A percentile compares a stretch with the other conserved stretches of the same genome.
Conservation (phyloP, 148 eudicot genomes). For the Linanthus parryae region DNA sequence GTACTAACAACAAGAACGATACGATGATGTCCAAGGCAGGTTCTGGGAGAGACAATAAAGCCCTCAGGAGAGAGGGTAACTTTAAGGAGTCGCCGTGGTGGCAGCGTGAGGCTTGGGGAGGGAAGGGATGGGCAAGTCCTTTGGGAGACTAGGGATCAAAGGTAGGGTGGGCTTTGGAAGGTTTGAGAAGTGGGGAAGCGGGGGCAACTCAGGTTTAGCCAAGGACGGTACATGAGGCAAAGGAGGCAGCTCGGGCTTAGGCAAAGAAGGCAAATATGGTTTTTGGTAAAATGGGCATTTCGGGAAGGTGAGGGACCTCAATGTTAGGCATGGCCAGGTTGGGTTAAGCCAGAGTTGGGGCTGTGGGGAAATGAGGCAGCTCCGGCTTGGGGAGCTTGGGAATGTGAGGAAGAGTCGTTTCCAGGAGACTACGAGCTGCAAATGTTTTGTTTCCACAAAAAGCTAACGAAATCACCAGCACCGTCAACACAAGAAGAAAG, state of each 20-base stretch:
- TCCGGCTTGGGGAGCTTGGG: not conserved
- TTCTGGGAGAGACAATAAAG: too few species aligned
- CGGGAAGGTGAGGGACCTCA: too few species aligned
- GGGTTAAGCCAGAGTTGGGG: not conserved
- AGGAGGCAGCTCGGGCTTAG: slow-evolving; percentile 5
- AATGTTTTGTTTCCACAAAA: not conserved
- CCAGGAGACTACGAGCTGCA: slow-evolving; percentile 1
- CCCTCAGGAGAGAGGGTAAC: too few species aligned
- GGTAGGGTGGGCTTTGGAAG: too few species aligned
- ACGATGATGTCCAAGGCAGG: too few species aligned
- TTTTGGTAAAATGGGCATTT: not conserved
- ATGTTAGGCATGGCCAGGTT: too few species aligned
- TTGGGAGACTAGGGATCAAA: too few species aligned
- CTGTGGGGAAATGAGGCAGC: not conserved
- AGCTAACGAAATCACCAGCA: not conserved
- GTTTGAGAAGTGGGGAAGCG: not conserved
- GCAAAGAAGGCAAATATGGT: not conserved
- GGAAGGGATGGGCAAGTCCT: too few species aligned
- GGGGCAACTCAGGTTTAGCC: not conserved
- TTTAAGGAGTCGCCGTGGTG: too few species aligned
- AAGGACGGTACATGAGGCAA: not conserved
- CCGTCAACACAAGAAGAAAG: too few species aligned
- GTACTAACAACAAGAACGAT: too few species aligned
- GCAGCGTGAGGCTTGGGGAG: too few species aligned
- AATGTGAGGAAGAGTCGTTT: not conserved